A percentile compares a stretch with the other conserved stretches of the same genome.
Conservation (phyloP, 768 basidiomycete genomes). For the Hypholoma fasciculare region DNA sequence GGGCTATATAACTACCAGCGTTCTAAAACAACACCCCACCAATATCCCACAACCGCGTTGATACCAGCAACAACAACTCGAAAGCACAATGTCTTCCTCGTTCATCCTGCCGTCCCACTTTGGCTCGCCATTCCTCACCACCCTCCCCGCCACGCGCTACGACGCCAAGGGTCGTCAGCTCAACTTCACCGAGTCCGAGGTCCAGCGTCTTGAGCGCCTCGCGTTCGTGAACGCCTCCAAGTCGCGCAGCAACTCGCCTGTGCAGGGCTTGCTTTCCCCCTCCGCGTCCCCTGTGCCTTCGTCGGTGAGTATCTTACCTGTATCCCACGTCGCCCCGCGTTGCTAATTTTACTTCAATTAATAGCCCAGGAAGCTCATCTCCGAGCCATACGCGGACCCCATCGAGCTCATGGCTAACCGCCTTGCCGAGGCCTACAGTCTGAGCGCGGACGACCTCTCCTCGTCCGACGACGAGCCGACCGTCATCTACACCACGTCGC, state of each 20-base stretch:
- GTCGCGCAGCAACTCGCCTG: constrained; percentile 24
- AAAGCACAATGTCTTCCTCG: constrained; percentile 7
- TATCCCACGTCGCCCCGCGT: not conserved
- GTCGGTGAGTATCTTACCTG: not conserved
- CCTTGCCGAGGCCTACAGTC: constrained; percentile 21
- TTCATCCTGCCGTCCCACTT: constrained; percentile 20
- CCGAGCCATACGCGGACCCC: constrained; percentile 25
- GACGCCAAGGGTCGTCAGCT: constrained; percentile 46
- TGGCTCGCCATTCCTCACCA: constrained; percentile 23
- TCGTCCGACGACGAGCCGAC: constrained; percentile 18
- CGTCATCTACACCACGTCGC: constrained; percentile 13
- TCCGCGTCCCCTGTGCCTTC: constrained; percentile 19
- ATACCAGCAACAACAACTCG: not conserved
- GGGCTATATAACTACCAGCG: not conserved
- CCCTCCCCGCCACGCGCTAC: constrained; percentile 29
- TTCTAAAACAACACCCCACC: not conserved
- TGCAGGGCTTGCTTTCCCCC: constrained; percentile 14
- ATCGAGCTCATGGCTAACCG: constrained; percentile 30
- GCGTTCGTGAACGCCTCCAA: constrained; percentile 52
- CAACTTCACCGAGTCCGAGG: constrained; percentile 41
- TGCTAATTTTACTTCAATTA: constrained; percentile 1
- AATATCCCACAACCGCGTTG: not conserved
- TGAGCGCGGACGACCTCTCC: constrained; percentile 2
- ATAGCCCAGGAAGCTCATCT: constrained; percentile 20
- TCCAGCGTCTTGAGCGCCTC: constrained; percentile 50